Evolutionary conservation across 495 filamentous ascomycete species (phyloP), one percentile per base, ranked within the genome.

Genomic region (Penicillium malachiteum): DNA sequence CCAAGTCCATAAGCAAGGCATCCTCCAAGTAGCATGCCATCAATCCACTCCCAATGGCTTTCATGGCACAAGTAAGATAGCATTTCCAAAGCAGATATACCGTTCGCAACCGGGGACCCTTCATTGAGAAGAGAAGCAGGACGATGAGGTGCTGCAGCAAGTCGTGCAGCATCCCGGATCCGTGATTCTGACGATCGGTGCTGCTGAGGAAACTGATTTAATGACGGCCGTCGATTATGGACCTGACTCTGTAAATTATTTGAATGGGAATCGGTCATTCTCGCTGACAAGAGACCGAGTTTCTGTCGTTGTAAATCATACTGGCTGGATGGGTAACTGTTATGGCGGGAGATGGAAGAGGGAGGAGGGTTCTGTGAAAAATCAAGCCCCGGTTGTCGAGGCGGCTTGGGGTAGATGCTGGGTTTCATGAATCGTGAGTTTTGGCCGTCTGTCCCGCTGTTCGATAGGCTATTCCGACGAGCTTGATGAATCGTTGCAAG

Each of bases 1-100:
- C 91, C 90, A 10, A 98, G 74, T 9, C 91, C 95, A 77, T 97
- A 97, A 38, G 95, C 88, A 48, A 98, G 77, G 66, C 94, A 98
- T 5, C 94, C 94, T 34, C 87, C 92, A 13, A 98, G 81, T 18
- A 97, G 76, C 81, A 98, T 96, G 13, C 95, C 94, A 69, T 97
- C 93, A 52, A 93, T 84, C 94, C 94, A 98, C 60, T 87, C 83
- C 91, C 93, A 96, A 13, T 81, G 82, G 65, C 91, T 93, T 63
- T 96, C 89, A 60, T 85, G 85, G 69, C 92, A 96, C 26, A 96
- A 74, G 59, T 84, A 84, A 31, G 85, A 88, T 10, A 98, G 74
- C 69, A 92, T 87, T 32, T 94, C 88, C 38, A 97, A 71, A 34
- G 91, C 88, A 13, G 82, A 78, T 48, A 77, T 81, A 2, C 92